Conservation (phyloP, 73 alveolate genomes). For the Paramecium pentaurelia region DNA sequence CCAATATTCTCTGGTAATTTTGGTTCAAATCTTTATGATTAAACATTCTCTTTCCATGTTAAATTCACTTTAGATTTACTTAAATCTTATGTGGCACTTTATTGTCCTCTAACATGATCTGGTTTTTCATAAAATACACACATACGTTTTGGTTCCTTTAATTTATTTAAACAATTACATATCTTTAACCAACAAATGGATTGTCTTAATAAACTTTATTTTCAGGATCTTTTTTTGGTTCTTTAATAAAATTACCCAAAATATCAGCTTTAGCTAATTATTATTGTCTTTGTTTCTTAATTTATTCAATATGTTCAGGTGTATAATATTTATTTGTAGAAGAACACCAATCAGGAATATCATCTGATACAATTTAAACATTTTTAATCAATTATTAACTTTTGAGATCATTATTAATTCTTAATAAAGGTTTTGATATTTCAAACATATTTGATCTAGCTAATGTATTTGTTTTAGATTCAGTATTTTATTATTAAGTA, state of each 20-base stretch:
- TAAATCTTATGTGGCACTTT: slow-evolving; percentile 13
- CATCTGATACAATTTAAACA: slow-evolving; percentile 54
- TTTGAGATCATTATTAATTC: slow-evolving; percentile 53
- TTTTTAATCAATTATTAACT: slow-evolving; percentile 37
- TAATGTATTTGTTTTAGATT: background rate
- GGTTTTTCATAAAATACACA: slow-evolving; percentile 48
- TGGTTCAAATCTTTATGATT: slow-evolving; percentile 47
- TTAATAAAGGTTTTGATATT: slow-evolving; percentile 47
- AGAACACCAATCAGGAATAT: slow-evolving; percentile 56
- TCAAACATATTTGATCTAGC: slow-evolving; percentile 54
- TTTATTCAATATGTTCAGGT: slow-evolving; percentile 46
- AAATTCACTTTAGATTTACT: slow-evolving; percentile 50
- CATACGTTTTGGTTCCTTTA: slow-evolving; percentile 52
- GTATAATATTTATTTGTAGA: slow-evolving; percentile 55
- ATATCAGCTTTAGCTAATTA: slow-evolving; percentile 53
- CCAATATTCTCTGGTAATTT: slow-evolving; percentile 4
- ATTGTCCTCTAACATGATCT: slow-evolving; percentile 22
- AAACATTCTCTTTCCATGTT: slow-evolving; percentile 48
- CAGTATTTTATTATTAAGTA: background rate
- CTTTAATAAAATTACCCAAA: slow-evolving; percentile 52
- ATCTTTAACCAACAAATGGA: slow-evolving; percentile 51
- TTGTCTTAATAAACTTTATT: slow-evolving; percentile 45
- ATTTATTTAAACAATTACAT: background rate
- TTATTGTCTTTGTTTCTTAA: slow-evolving; percentile 36
- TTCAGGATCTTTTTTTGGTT: slow-evolving; percentile 42